Evolutionary conservation across 2,329 filamentous ascomycete species (phyloP).

Genomic region (Pseudogymnoascus sp.): DNA sequence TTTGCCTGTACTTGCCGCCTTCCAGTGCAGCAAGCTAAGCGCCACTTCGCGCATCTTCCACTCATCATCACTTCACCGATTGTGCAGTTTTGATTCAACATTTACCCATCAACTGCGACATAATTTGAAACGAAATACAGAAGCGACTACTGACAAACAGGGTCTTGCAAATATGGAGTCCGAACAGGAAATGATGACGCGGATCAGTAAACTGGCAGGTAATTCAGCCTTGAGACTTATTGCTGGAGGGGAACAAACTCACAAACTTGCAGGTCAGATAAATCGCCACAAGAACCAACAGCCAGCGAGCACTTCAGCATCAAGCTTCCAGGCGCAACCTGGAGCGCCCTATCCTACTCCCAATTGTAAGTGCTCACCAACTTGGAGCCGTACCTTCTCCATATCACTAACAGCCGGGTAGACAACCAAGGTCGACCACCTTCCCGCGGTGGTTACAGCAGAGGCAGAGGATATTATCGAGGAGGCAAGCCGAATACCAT

Average conservation of each 20-base stretch:
- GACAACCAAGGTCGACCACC: conserved; percentile 24
- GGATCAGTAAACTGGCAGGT: conserved; percentile 52
- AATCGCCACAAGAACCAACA: conserved; percentile 68
- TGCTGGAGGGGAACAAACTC: conserved; percentile 43
- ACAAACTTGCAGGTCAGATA: conserved; percentile 56
- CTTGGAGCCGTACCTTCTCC: neutral
- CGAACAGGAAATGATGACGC: conserved; percentile 47
- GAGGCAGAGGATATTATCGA: conserved; percentile 26
- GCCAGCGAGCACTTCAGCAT: conserved; percentile 35
- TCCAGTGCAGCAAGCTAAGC: conserved; percentile 3
- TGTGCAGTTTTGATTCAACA: neutral
- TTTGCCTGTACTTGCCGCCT: conserved; percentile 4
- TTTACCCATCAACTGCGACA: neutral
- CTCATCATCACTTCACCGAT: conserved; percentile 1
- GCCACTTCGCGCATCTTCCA: neutral
- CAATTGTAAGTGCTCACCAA: neutral
- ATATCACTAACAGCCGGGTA: conserved; percentile 18
- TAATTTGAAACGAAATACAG: neutral
- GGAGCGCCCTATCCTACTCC: conserved; percentile 13
- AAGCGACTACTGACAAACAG: neutral
- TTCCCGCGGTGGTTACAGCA: conserved; percentile 20
- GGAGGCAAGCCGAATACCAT: conserved; percentile 34
- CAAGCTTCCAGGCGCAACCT: conserved; percentile 22
- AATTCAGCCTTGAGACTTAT: conserved; percentile 31
- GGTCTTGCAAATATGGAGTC: conserved; percentile 34